A percentile compares a stretch with the other conserved stretches of the same genome.
These are phyloP conservation scores for Botrytis porri DNA, from an alignment of 2,329 filamentous ascomycete genomes.

Conservation along the genomic window DNA sequence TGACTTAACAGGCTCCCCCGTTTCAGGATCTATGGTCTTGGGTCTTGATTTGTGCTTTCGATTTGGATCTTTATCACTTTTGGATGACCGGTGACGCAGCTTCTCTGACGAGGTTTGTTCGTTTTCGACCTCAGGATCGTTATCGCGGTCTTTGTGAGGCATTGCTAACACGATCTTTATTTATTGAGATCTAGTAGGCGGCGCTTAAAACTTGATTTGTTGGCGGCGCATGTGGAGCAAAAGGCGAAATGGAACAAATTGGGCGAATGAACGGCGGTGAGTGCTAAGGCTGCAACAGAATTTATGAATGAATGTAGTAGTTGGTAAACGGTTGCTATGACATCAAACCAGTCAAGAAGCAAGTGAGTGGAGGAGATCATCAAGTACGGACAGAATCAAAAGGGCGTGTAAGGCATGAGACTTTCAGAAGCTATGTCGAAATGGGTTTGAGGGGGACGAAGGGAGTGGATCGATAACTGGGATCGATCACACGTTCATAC, in stretches of 20 bases:
- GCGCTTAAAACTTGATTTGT: conserved; percentile 23
- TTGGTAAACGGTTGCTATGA: conserved; percentile 5
- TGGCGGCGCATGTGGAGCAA: conserved; percentile 21
- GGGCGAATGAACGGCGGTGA: conserved; percentile 19
- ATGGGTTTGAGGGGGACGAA: not conserved
- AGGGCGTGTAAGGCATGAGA: not conserved
- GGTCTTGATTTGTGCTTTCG: conserved; percentile 37
- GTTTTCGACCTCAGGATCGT: conserved; percentile 31
- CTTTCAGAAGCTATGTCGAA: conserved; percentile 1
- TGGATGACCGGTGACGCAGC: conserved; percentile 30
- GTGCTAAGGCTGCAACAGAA: conserved; percentile 14
- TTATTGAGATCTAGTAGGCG: conserved; percentile 11
- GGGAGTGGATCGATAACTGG: conserved; percentile 5
- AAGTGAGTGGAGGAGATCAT: conserved; percentile 2
- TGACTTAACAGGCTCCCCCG: conserved; percentile 35
- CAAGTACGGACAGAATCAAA: not conserved
- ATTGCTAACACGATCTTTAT: conserved; percentile 18
- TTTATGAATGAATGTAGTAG: not conserved
- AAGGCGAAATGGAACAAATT: conserved; percentile 4
- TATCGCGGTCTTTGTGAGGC: conserved; percentile 25
- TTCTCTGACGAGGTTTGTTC: conserved; percentile 34
- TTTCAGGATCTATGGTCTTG: conserved; percentile 36
- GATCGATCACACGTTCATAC: conserved; percentile 1
- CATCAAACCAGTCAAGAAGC: conserved; percentile 13
- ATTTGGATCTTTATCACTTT: conserved; percentile 36